Evolutionary conservation across 2,329 filamentous ascomycete genomes (phyloP), one percentile per base, ranked within the genome.

Genomic region (Pseudovirgaria hyperparasitica): DNA sequence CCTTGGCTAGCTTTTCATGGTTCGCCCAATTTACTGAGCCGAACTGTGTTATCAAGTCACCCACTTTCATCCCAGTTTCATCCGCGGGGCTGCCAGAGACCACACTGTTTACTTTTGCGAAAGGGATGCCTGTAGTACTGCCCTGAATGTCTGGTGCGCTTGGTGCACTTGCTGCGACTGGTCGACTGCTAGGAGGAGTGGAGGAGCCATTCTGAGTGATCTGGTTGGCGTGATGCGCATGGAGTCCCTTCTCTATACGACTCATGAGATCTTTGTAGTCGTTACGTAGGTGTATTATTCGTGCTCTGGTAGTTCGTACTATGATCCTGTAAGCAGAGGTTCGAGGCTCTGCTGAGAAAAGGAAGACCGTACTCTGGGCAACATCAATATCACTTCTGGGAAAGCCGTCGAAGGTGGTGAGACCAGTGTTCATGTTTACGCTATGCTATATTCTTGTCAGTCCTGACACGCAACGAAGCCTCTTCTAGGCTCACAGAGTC

Each of bases 341-440:
- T 31, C 16, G 12, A 25, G 25, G 25, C 9, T n/a, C n/a, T n/a
- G 23, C 16, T 19, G 11, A 14, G 23, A 17, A 17, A 21, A 26
- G 28, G 18, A 21, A 32, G 23, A 26, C 29, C 65, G 39, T 72
- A 90, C 84, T 90, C 58, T 94, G 87, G 15, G 90, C 79, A 36
- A 98, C 80, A 52, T 98, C 90, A 37, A 98, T 76, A 55, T 98
- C 90, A 43, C 82, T 77, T 48, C 90, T 72, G 17, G 90, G 90
- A 50, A 82, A 98, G 25, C 90, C 90, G 56, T 96, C 90, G 34
- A 75, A 71, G 9, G 87, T 94, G 14, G 84, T 72, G 20, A 98
- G 70, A 31, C 73, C 67, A 6, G 90, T 94, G 43, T 78, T 76
- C 90, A 98, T 98, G 44, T 80, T 76, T 28, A 93, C 87, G 23